A percentile compares a stretch with the other conserved stretches of the same genome.
These are phyloP conservation scores for Buxus sempervirens DNA, from an alignment of 164 flowering plant species.

Conservation along the genomic window DNA sequence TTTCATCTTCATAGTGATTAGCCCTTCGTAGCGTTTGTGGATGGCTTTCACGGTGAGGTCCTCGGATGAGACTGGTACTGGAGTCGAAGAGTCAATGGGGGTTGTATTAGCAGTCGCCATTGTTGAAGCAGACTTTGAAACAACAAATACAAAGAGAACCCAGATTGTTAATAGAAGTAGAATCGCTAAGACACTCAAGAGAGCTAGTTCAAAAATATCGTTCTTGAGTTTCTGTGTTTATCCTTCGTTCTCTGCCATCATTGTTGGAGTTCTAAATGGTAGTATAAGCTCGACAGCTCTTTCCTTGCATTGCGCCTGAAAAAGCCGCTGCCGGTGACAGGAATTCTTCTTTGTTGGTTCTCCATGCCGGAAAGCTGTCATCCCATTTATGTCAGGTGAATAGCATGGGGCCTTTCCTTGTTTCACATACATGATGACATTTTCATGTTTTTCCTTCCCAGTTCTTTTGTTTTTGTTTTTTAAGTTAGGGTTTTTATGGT, in stretches of 20 bases:
- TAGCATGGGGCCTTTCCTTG: neutral
- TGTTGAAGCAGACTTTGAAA: neutral
- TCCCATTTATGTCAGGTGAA: constrained; percentile 10
- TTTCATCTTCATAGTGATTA: constrained; percentile 65
- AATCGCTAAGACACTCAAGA: neutral
- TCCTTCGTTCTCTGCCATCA: constrained; percentile 8
- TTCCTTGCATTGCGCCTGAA: constrained; percentile 35
- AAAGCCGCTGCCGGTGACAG: constrained; percentile 29
- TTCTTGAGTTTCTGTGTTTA: neutral
- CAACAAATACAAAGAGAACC: neutral
- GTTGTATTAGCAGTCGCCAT: constrained; percentile 42
- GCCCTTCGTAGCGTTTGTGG: constrained; percentile 78
- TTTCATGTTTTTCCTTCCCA: no score
- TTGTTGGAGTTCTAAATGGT: constrained; percentile 6
- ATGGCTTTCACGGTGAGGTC: constrained; percentile 65
- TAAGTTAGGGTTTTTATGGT: no score
- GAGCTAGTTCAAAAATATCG: neutral
- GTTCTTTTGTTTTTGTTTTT: no score
- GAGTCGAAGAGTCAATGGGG: constrained; percentile 24
- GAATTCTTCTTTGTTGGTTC: constrained; percentile 25
- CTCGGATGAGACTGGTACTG: constrained; percentile 36
- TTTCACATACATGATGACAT: no score
- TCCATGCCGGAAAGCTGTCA: constrained; percentile 41
- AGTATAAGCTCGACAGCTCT: constrained; percentile 11
- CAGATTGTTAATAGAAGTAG: neutral